Evolutionary conservation across 2,329 filamentous ascomycete species (phyloP).

Genomic region (Bipolaris oryzae): DNA sequence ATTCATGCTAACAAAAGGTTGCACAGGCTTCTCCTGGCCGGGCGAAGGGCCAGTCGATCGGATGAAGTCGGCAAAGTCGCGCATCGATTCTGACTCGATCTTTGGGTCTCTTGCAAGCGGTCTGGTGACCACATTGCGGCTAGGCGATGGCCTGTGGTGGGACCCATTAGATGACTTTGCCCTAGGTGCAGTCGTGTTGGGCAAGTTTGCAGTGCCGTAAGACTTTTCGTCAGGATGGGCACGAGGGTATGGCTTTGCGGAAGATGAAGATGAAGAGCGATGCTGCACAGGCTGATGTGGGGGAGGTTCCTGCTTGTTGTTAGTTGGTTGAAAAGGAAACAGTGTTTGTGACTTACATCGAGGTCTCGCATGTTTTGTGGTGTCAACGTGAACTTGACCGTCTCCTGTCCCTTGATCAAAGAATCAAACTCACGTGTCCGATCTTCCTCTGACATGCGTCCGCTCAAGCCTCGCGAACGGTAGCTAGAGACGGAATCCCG

Average conservation of each 20-base stretch:
- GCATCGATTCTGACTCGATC: constrained; percentile 71
- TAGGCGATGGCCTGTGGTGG: constrained; percentile 31
- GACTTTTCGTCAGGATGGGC: constrained; percentile 36
- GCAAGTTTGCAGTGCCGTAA: constrained; percentile 36
- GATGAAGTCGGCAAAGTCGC: constrained; percentile 89
- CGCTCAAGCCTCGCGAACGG: constrained; percentile 36
- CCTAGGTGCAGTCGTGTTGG: constrained; percentile 30
- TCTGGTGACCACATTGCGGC: constrained; percentile 35
- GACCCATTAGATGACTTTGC: constrained; percentile 27
- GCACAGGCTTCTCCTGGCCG: constrained; percentile 39
- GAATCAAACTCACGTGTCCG: constrained; percentile 55
- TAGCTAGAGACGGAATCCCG: constrained; percentile 44
- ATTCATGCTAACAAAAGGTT: constrained; percentile 42
- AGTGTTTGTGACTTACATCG: constrained; percentile 45
- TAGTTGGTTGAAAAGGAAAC: constrained; percentile 1
- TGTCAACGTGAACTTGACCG: constrained; percentile 58
- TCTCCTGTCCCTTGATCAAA: constrained; percentile 55
- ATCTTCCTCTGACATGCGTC: constrained; percentile 48
- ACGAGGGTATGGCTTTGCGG: constrained; percentile 42
- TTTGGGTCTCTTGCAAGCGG: constrained; percentile 72
- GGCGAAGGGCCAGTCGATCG: constrained; percentile 73
- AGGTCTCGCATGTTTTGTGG: constrained; percentile 54
- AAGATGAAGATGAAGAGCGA: constrained; percentile 25
- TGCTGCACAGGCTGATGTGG: constrained; percentile 28
- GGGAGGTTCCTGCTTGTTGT: constrained; percentile 28